Evolutionary conservation across 371 early-diverging fungal genomes (phyloP), one percentile per base, ranked within the genome.

Genomic region (Neoconidiobolus thromboides): DNA sequence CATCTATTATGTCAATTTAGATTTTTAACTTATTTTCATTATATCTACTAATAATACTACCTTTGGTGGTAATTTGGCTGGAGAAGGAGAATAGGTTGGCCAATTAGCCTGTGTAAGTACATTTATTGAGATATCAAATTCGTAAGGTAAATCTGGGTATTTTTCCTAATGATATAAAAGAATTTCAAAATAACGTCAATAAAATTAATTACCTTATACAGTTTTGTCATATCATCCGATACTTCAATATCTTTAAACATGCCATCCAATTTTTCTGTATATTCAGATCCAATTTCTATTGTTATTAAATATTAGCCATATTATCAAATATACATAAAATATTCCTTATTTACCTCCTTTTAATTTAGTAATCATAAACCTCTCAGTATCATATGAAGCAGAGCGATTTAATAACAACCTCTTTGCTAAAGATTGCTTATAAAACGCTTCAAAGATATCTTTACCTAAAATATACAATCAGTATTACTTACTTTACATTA

Each of bases 381-480:
- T 82, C 65, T 97, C 98, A 0, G 81, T 66, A 57, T 94, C 96
- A 1, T 76, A 75, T 4, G 85, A 85, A 0, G 83, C 76, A 66
- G 81, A 83, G 59, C 78, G 82, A 51, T 79, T 77, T 44, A 86
- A 69, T 7, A 96, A 65, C 43, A 98, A 73, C 6, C 98, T 78
- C 62, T 86, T 89, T 36, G 96, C 88, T 55, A 98, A 69, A 61
- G 85, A 86, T 6, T 84, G 79, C 61, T 91, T 93, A 69, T 94
- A 95, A 63, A 91, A 95, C 1, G 86, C 89, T 67, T 96, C 96
- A 69, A 98, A 98, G 10, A 89, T 76, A 68, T 95, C 95, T 67
- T 94, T 96, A 58, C 85, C 72, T 67, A 9, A 40, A 37, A 50
- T 41, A n/a, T 50, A 61, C 37, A 9, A 14, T 61, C 36, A 60